A percentile compares a stretch with the other conserved stretches of the same genome.
These are phyloP conservation scores for Collybiopsis luxurians DNA, from an alignment of 768 basidiomycete genomes.

Conservation along the genomic window DNA sequence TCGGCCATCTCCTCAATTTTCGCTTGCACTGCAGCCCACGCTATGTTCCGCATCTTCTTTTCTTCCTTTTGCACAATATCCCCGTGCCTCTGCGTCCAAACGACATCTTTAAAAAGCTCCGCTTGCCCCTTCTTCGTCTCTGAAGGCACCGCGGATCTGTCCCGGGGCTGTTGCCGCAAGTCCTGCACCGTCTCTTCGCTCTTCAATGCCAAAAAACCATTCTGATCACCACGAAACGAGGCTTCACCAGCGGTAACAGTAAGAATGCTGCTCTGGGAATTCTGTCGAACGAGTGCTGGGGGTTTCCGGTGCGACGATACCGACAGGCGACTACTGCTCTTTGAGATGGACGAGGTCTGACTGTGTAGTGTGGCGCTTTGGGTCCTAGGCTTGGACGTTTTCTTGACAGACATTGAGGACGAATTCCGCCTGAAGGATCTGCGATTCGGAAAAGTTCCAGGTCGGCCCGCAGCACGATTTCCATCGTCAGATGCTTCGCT, in stretches of 20 bases:
- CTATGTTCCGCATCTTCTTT: slow-evolving; percentile 44
- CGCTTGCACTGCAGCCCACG: slow-evolving; percentile 54
- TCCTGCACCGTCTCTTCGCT: slow-evolving; percentile 27
- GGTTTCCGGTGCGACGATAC: slow-evolving; percentile 16
- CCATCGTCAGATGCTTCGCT: slow-evolving; percentile 42
- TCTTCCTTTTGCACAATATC: slow-evolving; percentile 51
- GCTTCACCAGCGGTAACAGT: slow-evolving; percentile 64
- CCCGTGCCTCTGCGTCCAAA: slow-evolving; percentile 33
- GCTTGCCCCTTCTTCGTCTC: slow-evolving; percentile 25
- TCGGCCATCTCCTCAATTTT: slow-evolving; percentile 62
- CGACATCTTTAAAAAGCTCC: slow-evolving; percentile 6
- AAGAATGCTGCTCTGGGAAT: slow-evolving; percentile 65
- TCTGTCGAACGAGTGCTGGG: slow-evolving; percentile 38
- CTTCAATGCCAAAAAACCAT: slow-evolving; percentile 15
- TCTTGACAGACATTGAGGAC: slow-evolving; percentile 15
- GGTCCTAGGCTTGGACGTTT: slow-evolving; percentile 47
- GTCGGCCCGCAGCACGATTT: background rate
- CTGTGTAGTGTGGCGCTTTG: slow-evolving; percentile 57
- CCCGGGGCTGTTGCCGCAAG: slow-evolving; percentile 22
- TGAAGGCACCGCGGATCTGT: slow-evolving; percentile 27
- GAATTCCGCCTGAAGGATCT: slow-evolving; percentile 29
- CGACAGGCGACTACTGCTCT: slow-evolving; percentile 51
- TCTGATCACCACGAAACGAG: slow-evolving; percentile 30
- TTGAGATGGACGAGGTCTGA: background rate
- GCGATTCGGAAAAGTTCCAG: slow-evolving; percentile 24